These are phyloP conservation scores for Sequoiadendron giganteum DNA, from an alignment of 75 land plant genomes.

Conservation along the genomic window DNA sequence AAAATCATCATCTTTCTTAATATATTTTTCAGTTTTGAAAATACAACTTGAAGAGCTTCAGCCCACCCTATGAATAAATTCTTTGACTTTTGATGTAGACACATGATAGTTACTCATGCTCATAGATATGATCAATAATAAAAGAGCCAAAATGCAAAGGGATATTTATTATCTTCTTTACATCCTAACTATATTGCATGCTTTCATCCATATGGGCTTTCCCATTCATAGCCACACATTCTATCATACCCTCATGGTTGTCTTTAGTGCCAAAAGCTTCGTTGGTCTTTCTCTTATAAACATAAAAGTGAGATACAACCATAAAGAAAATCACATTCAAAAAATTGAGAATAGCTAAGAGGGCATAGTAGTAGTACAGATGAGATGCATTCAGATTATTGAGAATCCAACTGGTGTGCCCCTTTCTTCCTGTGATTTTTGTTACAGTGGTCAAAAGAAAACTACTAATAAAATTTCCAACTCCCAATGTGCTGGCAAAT, in stretches of 20 bases:
- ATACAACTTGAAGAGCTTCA: too few relatives aligned
- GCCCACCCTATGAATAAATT: too few relatives aligned
- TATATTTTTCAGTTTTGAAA: too few relatives aligned
- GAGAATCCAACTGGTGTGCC: slow-evolving; percentile 62
- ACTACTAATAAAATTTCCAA: slow-evolving; percentile 60
- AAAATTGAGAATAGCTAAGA: neutral
- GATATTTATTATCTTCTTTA: too few relatives aligned
- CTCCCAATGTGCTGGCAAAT: slow-evolving; percentile 35
- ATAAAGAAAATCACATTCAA: neutral
- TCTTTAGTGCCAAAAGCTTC: neutral
- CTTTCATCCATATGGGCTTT: too few relatives aligned
- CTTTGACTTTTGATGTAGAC: too few relatives aligned
- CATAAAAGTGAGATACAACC: neutral
- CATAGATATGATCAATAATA: too few relatives aligned
- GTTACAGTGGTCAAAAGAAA: slow-evolving; percentile 51
- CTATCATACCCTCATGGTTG: neutral
- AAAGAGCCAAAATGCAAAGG: too few relatives aligned
- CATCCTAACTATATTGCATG: too few relatives aligned
- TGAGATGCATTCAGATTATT: slow-evolving; percentile 40
- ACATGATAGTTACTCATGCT: too few relatives aligned
- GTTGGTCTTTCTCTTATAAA: slow-evolving; percentile 1
- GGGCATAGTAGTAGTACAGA: neutral
- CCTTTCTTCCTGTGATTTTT: slow-evolving; percentile 37
- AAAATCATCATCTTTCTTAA: too few relatives aligned
- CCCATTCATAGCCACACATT: too few relatives aligned